These are phyloP conservation scores for Cladophialophora bantiana DNA, from an alignment of 2,329 filamentous ascomycete species.

Conservation along the genomic window DNA sequence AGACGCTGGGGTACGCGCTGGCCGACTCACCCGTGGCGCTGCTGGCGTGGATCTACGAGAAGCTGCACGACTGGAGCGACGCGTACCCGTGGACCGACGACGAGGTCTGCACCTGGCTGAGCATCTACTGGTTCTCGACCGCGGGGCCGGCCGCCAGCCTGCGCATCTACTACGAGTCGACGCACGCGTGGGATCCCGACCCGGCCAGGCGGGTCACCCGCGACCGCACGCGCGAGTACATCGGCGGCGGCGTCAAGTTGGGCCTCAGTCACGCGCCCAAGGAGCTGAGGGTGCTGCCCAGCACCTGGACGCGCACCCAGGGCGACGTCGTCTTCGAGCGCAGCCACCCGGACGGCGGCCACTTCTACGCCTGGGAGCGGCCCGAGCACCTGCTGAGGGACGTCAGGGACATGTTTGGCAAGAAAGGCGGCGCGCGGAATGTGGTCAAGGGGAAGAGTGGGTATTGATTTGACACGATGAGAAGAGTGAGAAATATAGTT, in stretches of 20 bases:
- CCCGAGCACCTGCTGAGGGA: conserved; percentile 56
- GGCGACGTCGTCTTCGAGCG: conserved; percentile 60
- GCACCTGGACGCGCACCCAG: conserved; percentile 58
- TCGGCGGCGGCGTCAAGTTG: conserved; percentile 58
- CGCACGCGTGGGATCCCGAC: conserved; percentile 47
- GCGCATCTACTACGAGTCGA: conserved; percentile 75
- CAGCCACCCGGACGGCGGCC: conserved; percentile 54
- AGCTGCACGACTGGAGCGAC: conserved; percentile 79
- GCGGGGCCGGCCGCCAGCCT: conserved; percentile 72
- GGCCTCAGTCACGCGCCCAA: conserved; percentile 60
- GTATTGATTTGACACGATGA: conserved; percentile 38
- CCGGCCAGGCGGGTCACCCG: conserved; percentile 36
- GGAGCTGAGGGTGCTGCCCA: conserved; percentile 59
- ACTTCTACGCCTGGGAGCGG: conserved; percentile 62
- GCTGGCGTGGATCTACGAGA: conserved; percentile 82
- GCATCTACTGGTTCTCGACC: conserved; percentile 73
- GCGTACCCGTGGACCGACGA: conserved; percentile 75
- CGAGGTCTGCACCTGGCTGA: conserved; percentile 77
- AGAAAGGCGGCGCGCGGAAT: conserved; percentile 47
- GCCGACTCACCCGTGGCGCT: conserved; percentile 73
- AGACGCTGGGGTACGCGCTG: conserved; percentile 74
- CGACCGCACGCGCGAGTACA: conserved; percentile 25
- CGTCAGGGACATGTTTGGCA: conserved; percentile 58
- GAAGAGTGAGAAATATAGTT: neutral
- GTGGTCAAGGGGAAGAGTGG: conserved; percentile 46